These are phyloP conservation scores for Elongisporangium undulatum DNA, from an alignment of 352 stramenopile species.

Conservation along the genomic window DNA sequence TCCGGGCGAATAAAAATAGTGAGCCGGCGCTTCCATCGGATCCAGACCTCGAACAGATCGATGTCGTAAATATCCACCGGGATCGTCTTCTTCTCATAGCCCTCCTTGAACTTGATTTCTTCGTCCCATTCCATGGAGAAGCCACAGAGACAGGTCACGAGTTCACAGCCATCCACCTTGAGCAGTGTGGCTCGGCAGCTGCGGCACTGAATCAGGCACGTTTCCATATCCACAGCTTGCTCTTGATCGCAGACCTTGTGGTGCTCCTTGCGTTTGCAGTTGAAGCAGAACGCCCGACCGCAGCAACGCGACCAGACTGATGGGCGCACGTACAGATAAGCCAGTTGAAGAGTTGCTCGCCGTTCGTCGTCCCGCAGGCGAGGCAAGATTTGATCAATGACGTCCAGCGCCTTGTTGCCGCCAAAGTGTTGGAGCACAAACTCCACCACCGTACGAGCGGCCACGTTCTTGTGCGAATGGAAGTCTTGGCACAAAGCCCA, in stretches of 20 bases:
- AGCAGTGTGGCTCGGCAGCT: conserved; percentile 33
- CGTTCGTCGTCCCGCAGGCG: conserved; percentile 33
- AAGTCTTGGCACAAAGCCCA: conserved; percentile 12
- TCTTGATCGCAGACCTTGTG: conserved; percentile 15
- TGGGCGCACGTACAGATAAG: conserved; percentile 22
- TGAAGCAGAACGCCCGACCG: conserved; percentile 34
- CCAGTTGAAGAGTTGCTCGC: conserved; percentile 29
- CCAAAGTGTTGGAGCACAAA: too few species aligned
- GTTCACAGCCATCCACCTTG: conserved; percentile 48
- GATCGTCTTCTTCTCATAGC: conserved; percentile 14
- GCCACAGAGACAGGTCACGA: conserved; percentile 47
- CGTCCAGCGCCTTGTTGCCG: background rate
- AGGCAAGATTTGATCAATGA: conserved; percentile 12
- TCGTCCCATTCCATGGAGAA: conserved; percentile 32
- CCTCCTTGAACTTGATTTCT: conserved; percentile 13
- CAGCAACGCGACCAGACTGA: conserved; percentile 33
- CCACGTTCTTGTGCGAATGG: too few species aligned
- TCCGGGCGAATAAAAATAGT: too few species aligned
- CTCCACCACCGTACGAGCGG: too few species aligned
- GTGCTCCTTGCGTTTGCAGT: conserved; percentile 35
- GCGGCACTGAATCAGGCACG: conserved; percentile 35
- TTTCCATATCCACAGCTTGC: conserved; percentile 15
- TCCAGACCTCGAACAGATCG: conserved; percentile 7
- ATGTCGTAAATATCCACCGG: conserved; percentile 29
- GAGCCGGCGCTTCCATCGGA: background rate